These are phyloP conservation scores for Flaveria trinervia DNA, from an alignment of 129 eudicot species.

Conservation along the genomic window DNA sequence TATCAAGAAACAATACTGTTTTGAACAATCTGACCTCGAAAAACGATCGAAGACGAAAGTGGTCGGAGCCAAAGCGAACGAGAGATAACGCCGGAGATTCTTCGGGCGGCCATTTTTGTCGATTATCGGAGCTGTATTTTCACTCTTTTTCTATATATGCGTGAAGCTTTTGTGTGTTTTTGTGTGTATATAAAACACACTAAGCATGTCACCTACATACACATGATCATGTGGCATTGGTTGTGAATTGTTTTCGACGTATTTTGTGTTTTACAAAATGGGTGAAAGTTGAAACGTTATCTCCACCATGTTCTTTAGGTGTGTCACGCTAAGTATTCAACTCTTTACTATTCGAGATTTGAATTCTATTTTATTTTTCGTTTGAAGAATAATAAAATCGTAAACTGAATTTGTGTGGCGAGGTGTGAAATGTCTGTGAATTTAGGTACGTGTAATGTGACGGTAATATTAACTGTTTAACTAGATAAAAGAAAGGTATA, in stretches of 20 bases:
- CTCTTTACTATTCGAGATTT: background rate
- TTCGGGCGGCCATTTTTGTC: constrained; percentile 40
- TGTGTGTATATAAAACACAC: background rate
- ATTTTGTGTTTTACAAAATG: constrained; percentile 3
- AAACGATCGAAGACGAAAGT: constrained; percentile 22
- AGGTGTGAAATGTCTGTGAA: too few relatives aligned
- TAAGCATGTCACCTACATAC: background rate
- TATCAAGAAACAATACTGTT: background rate
- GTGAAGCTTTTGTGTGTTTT: background rate
- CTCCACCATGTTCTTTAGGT: constrained; percentile 17
- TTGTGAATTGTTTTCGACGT: constrained; percentile 19
- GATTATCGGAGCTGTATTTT: background rate
- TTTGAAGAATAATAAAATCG: too few relatives aligned
- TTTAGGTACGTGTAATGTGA: too few relatives aligned
- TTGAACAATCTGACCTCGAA: constrained; percentile 23
- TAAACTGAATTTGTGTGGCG: too few relatives aligned
- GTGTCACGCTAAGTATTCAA: constrained; percentile 23
- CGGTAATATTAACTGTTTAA: too few relatives aligned
- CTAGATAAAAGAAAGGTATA: too few relatives aligned
- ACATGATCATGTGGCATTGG: constrained; percentile 30
- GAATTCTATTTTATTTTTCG: background rate
- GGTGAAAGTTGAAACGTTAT: constrained; percentile 24
- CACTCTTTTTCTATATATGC: background rate
- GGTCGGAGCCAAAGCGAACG: constrained; percentile 31
- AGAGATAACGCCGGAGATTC: constrained; percentile 37